These are phyloP conservation scores for Leishmania major DNA, from an alignment of 208 protist species.

Conservation along the genomic window DNA sequence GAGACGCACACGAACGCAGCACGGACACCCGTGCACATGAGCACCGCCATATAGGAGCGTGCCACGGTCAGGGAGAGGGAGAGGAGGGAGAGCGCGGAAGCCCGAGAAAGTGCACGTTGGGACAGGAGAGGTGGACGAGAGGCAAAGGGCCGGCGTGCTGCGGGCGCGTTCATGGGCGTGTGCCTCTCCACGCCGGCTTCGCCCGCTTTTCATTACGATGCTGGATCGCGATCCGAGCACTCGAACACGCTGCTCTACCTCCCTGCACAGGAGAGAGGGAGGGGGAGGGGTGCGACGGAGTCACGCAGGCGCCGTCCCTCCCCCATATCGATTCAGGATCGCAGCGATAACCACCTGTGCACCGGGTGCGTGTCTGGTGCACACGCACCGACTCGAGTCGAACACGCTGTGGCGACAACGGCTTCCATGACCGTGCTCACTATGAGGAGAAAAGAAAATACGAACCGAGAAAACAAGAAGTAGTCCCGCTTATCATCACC, in stretches of 20 bases:
- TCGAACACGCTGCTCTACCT: background rate
- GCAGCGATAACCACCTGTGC: background rate
- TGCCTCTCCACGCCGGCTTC: background rate
- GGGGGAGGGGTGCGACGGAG: background rate
- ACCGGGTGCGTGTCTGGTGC: background rate
- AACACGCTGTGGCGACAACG: background rate
- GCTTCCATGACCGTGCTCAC: background rate
- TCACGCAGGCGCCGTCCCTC: background rate
- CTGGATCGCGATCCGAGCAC: background rate
- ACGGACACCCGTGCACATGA: background rate
- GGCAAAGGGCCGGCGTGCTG: background rate
- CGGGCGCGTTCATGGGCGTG: background rate
- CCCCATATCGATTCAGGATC: background rate
- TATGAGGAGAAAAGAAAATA: background rate
- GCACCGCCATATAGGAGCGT: background rate
- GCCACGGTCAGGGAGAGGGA: too few relatives aligned
- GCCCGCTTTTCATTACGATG: background rate
- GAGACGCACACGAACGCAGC: background rate
- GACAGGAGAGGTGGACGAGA: background rate
- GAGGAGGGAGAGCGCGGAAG: background rate
- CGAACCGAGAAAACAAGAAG: background rate
- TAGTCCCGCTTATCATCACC: background rate
- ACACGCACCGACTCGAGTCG: background rate
- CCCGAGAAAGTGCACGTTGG: background rate
- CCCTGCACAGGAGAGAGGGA: background rate